Percentiles rank a stretch among this genome's conserved stretches.
phyloP scores from a whole-genome alignment of 441 rosid species.

The Arabidopsis hybrid region DNA sequence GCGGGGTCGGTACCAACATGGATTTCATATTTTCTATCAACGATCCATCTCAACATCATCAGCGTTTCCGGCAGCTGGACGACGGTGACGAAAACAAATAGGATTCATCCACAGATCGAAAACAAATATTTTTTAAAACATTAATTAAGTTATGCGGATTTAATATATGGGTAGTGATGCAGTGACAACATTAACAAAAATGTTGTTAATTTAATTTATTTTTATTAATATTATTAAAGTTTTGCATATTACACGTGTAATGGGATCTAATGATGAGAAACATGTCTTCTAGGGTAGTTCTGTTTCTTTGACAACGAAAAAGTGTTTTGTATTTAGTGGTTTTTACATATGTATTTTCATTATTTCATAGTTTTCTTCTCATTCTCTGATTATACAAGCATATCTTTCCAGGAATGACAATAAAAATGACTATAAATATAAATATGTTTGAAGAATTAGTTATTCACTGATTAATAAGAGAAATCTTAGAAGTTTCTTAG shows the following conservation, averaged over 20 bases:
- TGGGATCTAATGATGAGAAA: conserved; percentile 14
- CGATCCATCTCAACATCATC: conserved; percentile 29
- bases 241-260: conserved; percentile 13
- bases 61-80: conserved; percentile 39
- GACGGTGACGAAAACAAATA: conserved; percentile 47
- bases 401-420: too few species aligned
- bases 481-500: too few species aligned
- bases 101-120: conserved; percentile 11
- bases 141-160: too few species aligned
- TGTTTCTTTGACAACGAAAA: not conserved
- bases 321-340: conserved; percentile 13
- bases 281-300: conserved; percentile 14
- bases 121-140: too few species aligned
- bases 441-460: too few species aligned
- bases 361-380: not conserved
- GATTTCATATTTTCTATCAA: conserved; percentile 55
- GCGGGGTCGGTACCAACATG: conserved; percentile 68
- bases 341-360: not conserved
- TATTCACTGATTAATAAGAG: too few species aligned
- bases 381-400: not conserved
- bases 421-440: too few species aligned
- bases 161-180: too few species aligned
- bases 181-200: not conserved
- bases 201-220: conserved; percentile 10
- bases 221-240: not conserved